Base-by-base conservation (phyloP, 2,329 filamentous ascomycete species). In the Zymoseptoria tritici region DNA sequence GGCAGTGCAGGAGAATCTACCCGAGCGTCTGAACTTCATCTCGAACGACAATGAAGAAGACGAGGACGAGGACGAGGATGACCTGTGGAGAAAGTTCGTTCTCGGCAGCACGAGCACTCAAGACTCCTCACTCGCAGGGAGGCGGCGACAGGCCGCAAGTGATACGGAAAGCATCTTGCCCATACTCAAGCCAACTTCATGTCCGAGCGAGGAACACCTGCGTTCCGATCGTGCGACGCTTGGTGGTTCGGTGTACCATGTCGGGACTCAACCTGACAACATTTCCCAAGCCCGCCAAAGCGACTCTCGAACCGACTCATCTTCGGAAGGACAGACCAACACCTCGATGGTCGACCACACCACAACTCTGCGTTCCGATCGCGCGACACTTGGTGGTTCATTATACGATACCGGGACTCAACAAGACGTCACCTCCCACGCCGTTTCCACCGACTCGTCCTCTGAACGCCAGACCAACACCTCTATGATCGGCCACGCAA, bases 71-170 rank as follows among this genome's bases (percentile, higher is more conserved):
- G 36, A 46, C 13, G 36, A 66, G 5, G 65, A 70, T 24, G 63
- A 56, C n/a, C 16, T 68, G 1, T 71, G 69, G 69, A 62, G 62
- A 51, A 55, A 59, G 1, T 68, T 70, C 57, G 60, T 69, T 22
- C 42, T 67, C 20, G 67, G 63, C 4, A 66, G 61, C 55, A 57
- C 61, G 26, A 55, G 60, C 42, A 62, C 61, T 20, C 59, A 63
- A 6, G 61, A 57, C 13, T 46, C 58, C 4, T 63, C 63, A 9
- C 56, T 11, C 13, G 9, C 31, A 61, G 52, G 26, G 57, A 19
- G 57, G 51, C 16, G 52, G 52, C 7, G 11, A 11, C 24, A 52
- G 54, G 11, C 29, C 52, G 42, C 61, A 53, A 2, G 56, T 22
- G 36, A 56, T 13, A 54, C 50, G 9, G 46, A 24, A 11, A 1